Base-by-base conservation (phyloP, 2,329 filamentous ascomycete species). In the Bipolaris victoriae region DNA sequence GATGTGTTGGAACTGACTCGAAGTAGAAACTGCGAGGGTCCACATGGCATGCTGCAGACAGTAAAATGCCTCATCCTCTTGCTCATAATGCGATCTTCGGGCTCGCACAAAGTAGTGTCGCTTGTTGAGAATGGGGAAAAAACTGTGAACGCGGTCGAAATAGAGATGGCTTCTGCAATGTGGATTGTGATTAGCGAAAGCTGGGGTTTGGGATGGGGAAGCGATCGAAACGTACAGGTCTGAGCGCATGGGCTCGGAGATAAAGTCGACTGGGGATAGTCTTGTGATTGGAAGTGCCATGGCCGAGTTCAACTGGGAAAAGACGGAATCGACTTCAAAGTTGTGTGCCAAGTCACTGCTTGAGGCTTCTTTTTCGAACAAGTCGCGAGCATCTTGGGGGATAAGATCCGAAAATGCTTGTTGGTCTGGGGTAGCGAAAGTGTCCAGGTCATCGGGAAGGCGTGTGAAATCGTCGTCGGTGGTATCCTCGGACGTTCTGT, bases 1-100 rank as follows among this genome's bases (percentile, higher is more conserved):
- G 18, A 47, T 47, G 16, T 47, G 33, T 37, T 47, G 45, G n/a
- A 47, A 47, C 22, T 47, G 45, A 18, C 16, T 47, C 13, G 45
- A 47, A 5, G 31, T 35, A 4, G 45, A 47, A 4, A 29, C 45
- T 5, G 45, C 45, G 7, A 47, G 20, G 11, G 45, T 47, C 45
- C 45, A 47, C 45, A 47, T 47, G 31, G 45, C 33, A 24, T 47
- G 18, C 18, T 36, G 45, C 15, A 46, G 43, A 20, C 43, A 46
- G 16, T 13, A 9, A 22, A 47, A 36, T 4, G 45, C 45, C 15
- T 36, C 29, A 10, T 13, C 31, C 20, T 35, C 20, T 10, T 24
- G 35, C 13, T 26, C 11, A 24, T 26, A 22, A 43, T 43, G 16
- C 31, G 45, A 20, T 36, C 45, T n/a, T 11, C 45, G 31, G 6